phyloP scores from a whole-genome alignment of 2,329 filamentous ascomycete genomes.

The Pseudogymnoascus pannorum region DNA sequence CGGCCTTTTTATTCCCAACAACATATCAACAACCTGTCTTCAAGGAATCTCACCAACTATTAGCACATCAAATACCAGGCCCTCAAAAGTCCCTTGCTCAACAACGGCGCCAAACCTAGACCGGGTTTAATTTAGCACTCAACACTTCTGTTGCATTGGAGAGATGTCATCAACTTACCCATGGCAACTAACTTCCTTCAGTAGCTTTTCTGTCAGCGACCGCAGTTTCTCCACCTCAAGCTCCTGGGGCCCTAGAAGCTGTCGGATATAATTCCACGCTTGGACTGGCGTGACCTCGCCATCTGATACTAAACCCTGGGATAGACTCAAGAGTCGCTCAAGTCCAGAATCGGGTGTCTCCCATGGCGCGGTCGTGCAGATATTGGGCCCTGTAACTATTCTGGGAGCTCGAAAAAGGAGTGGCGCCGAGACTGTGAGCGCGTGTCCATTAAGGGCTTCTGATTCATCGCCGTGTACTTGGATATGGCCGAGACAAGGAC shows the following conservation, averaged over 20 bases:
- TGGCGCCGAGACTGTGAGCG: background rate
- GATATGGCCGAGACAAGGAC: background rate
- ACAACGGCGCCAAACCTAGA: slow-evolving; percentile 2
- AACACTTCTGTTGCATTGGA: background rate
- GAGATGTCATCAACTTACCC: slow-evolving; percentile 26
- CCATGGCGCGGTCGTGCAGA: slow-evolving; percentile 9
- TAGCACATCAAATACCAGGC: background rate
- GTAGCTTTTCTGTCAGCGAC: slow-evolving; percentile 24
- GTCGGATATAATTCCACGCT: slow-evolving; percentile 32
- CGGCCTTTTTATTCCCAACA: background rate
- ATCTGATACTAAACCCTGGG: slow-evolving; percentile 23
- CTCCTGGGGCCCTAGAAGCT: slow-evolving; percentile 27
- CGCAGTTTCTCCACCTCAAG: slow-evolving; percentile 26
- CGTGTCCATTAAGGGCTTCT: background rate
- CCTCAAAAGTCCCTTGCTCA: slow-evolving; percentile 1
- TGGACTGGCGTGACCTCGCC: slow-evolving; percentile 35
- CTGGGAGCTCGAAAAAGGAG: background rate
- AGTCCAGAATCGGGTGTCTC: slow-evolving; percentile 20
- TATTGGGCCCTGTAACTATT: background rate
- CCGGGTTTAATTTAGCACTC: background rate
- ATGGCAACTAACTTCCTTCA: slow-evolving; percentile 31
- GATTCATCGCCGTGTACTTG: background rate
- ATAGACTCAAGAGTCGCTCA: slow-evolving; percentile 22
- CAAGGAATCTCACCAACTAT: background rate
- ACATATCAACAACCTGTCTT: background rate